Base-by-base conservation (phyloP, 441 rosid genomes). In the Populus hybrid region DNA sequence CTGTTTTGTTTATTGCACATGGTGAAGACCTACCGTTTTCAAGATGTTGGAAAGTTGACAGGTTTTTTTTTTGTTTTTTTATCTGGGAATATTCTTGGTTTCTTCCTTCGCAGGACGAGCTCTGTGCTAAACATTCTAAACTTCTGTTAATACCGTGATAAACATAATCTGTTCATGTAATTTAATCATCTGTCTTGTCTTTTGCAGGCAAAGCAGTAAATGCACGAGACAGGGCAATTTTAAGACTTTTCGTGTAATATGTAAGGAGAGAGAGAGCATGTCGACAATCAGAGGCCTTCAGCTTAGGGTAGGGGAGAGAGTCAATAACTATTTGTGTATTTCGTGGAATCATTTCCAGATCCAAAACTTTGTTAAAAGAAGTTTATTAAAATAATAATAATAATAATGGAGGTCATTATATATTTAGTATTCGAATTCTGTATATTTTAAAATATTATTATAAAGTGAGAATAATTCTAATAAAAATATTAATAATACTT, bases 161-260 rank as follows among this genome's bases (percentile, higher is more conserved):
- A 14, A 50, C n/a, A 50, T 14, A 5, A 50, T 50, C 18, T 50
- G 1, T 50, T 50, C 7, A 50, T 50, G 57, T 50, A 50, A 50
- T 50, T 30, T n/a, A 42, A 19, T 73, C n/a, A 30, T 14, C 3
- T 63, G 9, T 53, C 64, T 53, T 67, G 46, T 61, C 5, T 74
- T 23, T 69, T 30, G 79, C 94, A 91, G 97, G 73, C 80, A 53
- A 63, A 64, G 23, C 77, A 72, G 77, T 80, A 24, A 80, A 5
- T 23, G 35, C 9, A 26, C 35, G 6, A 0, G 50, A 7, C 3
- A 5, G 8, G 32, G 21, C 26, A 10, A 21, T 42, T 32, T 42
- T 14, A 23, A 53, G 5, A 34, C 9, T 46, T 14, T 64, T 18
- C 59, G 9, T 69, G 68, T 30, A 28, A 69, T 36, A 70, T 5